Base-by-base conservation (phyloP, 768 basidiomycete genomes). In the Rhodotorula diobovata region DNA sequence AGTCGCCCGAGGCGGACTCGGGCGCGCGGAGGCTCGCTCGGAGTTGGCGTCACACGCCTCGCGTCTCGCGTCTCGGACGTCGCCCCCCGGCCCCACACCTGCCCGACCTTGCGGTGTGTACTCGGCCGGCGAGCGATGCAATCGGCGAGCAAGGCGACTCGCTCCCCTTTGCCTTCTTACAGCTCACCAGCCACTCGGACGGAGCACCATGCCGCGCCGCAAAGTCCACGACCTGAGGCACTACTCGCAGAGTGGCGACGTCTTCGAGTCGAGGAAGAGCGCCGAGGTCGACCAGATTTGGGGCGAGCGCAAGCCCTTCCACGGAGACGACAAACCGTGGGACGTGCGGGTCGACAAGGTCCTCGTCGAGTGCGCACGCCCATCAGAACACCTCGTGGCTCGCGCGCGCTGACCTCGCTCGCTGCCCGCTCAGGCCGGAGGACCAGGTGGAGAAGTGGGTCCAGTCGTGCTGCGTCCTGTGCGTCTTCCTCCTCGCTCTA, bases 401-500 rank as follows among this genome's bases (percentile, higher is more conserved):
- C 28, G 25, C 23, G 1, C 11, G 56, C 23, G n/a, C 68, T 63
- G 62, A 62, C 62, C 62, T 51, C 12, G 32, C 6, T 48, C 25
- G 34, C 28, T 25, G 50, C 45, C 43, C 25, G 28, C 35, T 39
- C 57, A 59, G 63, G 41, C 53, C 43, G 25, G 63, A 57, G 39
- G 69, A 70, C 7, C 25, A 58, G 39, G 34, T 62, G 10, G 69
- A 70, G 55, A 61, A 66, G 21, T 70, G 69, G 69, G 48, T 51
- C 3, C 58, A 58, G 45, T 46, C 41, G n/a, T 46, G 43, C 9
- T 68, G 66, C 43, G 58, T 70, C 6, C 54, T 64, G 63, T 64
- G 28, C 30, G 41, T 46, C 7, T 28, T 21, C 12, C 30, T 28
- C 41, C 21, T 12, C 12, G 11, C 23, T 20, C 21, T 57, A 25